These are phyloP conservation scores for Lentinula detonsa DNA, from an alignment of 768 basidiomycete genomes.

Conservation along the genomic window DNA sequence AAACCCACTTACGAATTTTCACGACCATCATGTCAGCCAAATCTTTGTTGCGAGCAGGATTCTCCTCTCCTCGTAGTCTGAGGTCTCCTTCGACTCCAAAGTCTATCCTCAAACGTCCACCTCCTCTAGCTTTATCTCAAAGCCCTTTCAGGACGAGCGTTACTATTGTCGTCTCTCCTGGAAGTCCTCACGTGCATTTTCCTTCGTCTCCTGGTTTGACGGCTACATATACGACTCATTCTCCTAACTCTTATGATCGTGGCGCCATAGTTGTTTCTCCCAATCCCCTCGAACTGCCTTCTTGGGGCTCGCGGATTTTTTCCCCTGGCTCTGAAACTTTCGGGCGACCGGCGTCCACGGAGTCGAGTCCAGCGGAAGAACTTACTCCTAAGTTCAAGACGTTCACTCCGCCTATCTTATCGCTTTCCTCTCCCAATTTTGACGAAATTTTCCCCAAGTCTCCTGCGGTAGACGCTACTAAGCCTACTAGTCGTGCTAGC, in stretches of 20 bases:
- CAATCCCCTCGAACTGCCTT: conserved; percentile 1
- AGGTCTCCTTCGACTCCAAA: conserved; percentile 1
- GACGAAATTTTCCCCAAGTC: not conserved
- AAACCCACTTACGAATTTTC: not conserved
- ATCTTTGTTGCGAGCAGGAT: conserved; percentile 1
- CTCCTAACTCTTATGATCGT: conserved; percentile 1
- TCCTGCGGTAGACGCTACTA: not conserved
- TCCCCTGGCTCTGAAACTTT: not conserved
- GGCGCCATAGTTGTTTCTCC: conserved; percentile 2
- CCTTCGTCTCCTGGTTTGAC: not conserved
- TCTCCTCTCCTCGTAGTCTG: conserved; percentile 1
- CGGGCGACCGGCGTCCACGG: not conserved
- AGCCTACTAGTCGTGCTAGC: conserved; percentile 1
- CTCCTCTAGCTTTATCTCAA: conserved; percentile 4
- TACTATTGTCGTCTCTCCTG: not conserved
- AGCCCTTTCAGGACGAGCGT: not conserved
- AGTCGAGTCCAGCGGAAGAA: not conserved
- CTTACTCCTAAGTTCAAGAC: not conserved
- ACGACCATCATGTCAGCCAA: conserved; percentile 7
- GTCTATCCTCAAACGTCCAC: conserved; percentile 6
- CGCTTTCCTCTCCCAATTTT: not conserved
- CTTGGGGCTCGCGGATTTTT: conserved; percentile 1
- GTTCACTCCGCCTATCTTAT: not conserved
- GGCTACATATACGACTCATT: not conserved
- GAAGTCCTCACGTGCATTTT: conserved; percentile 1